Evolutionary conservation across 345 rosid genomes (phyloP), one percentile per base, ranked within the genome.

Genomic region (Lepidium sativum): DNA sequence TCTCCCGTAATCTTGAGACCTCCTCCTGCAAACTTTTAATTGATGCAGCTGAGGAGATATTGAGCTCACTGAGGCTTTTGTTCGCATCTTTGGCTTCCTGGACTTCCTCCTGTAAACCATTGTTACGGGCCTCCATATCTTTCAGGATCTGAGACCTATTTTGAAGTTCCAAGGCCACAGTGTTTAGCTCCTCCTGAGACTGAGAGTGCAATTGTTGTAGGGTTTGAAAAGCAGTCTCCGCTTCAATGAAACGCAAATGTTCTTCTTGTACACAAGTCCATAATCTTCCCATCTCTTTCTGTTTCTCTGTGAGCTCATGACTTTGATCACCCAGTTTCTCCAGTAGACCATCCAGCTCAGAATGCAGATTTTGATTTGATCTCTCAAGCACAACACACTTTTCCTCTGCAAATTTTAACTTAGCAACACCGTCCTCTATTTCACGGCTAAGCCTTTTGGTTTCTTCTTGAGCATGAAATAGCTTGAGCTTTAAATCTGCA

Each of bases 151-250:
- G 84, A 68, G 79, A 58, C 73, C 83, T 81, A 54, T 67, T 82
- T 68, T 83, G 85, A 52, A 94, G 81, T 65, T 84, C 95, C 13
- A 61, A 65, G 16, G 80, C 86, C 69, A 88, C 78, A 72, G 89
- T 77, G 75, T 79, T 90, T 60, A 94, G 80, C 71, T 94, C 99
- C 71, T 90, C 97, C 81, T 86, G 97, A 70, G 99, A 90, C 60
- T 87, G 95, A 75, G 99, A 84, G 75, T 90, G 96, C 75, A 94
- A 73, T 70, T 90, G 87, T 70, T 88, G 99, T 77, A 94, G 70
- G 44, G 99, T 88, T 75, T 94, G 99, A 77, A 94, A 94, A 55
- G 99, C 97, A 8, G 99, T 94, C 72, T 94, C 99, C 51, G 99
- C 99, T 80, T 94, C 97, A 73, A 86, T 16, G 38, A 90, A 94